Conservation (phyloP, 352 stramenopile species). For the Globisporangium cederbergense region DNA sequence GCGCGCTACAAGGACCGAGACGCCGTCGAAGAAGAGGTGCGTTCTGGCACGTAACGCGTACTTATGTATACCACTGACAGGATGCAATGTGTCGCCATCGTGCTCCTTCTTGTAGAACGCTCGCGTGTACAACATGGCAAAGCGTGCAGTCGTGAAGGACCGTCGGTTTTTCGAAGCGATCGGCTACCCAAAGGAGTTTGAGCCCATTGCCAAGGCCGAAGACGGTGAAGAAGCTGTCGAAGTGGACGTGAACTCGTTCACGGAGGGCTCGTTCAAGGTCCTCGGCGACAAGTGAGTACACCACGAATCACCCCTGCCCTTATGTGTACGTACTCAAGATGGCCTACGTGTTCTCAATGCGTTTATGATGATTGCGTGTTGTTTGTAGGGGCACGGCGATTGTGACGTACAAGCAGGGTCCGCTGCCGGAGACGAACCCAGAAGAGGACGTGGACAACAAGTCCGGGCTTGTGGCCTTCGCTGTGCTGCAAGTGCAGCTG, state of each 20-base stretch:
- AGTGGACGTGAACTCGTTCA: constrained; percentile 9
- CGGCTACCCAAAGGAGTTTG: constrained; percentile 72
- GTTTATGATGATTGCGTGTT: neutral
- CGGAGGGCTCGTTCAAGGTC: constrained; percentile 45
- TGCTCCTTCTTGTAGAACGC: constrained; percentile 30
- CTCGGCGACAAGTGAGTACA: constrained; percentile 50
- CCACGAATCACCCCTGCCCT: neutral
- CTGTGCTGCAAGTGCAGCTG: constrained; percentile 40
- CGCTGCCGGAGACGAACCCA: constrained; percentile 7
- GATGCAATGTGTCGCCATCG: neutral
- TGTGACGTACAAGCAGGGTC: constrained; percentile 52
- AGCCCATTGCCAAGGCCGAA: constrained; percentile 21
- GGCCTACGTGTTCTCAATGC: neutral
- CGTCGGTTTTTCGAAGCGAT: constrained; percentile 66
- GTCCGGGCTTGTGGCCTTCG: constrained; percentile 51
- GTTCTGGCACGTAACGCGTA: neutral
- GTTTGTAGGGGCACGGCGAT: constrained; percentile 31
- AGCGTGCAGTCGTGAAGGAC: constrained; percentile 71
- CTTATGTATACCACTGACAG: neutral
- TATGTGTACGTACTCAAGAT: neutral
- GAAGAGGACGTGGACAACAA: constrained; percentile 14
- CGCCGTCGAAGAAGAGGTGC: constrained; percentile 48
- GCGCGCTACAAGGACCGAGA: constrained; percentile 60
- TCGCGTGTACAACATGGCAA: constrained; percentile 73
- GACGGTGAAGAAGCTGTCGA: constrained; percentile 10